A percentile compares a stretch with the other conserved stretches of the same genome.
These are phyloP conservation scores for Didymosphaeria variabile DNA, from an alignment of 2,329 filamentous ascomycete genomes.

Conservation along the genomic window DNA sequence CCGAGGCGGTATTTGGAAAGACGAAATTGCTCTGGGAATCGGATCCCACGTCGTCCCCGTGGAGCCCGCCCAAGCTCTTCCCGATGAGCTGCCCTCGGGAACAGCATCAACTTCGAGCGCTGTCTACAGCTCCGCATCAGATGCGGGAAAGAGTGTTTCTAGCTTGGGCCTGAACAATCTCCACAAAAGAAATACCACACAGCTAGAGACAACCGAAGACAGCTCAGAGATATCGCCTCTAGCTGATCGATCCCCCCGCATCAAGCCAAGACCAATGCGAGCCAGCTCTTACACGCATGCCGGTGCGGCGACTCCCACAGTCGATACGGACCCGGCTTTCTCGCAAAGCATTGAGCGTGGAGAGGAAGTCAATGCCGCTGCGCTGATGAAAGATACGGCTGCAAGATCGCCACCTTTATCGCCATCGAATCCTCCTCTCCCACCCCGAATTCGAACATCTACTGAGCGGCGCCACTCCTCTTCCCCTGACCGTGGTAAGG, in stretches of 20 bases:
- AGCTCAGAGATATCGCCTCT: slow-evolving; percentile 35
- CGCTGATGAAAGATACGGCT: slow-evolving; percentile 74
- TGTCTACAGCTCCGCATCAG: slow-evolving; percentile 4
- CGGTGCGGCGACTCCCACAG: slow-evolving; percentile 68
- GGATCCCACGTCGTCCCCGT: neutral
- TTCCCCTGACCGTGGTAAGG: neutral
- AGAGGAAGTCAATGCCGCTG: slow-evolving; percentile 67
- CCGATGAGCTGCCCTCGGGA: neutral
- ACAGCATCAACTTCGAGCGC: neutral
- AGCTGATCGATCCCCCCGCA: slow-evolving; percentile 28
- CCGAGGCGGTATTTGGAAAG: slow-evolving; percentile 83
- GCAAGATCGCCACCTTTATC: slow-evolving; percentile 67
- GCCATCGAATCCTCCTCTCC: slow-evolving; percentile 57
- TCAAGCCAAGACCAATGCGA: slow-evolving; percentile 64
- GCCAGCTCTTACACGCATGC: slow-evolving; percentile 67
- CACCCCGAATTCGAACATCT: slow-evolving; percentile 48
- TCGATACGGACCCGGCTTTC: slow-evolving; percentile 73
- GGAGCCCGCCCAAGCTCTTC: neutral
- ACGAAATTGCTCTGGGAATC: slow-evolving; percentile 33
- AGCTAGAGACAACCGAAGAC: neutral
- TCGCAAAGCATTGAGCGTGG: slow-evolving; percentile 60
- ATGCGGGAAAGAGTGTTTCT: slow-evolving; percentile 10
- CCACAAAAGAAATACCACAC: neutral
- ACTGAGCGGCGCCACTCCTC: neutral
- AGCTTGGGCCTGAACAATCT: neutral